phyloP scores from a whole-genome alignment of 2,329 filamentous ascomycete species.

The Lecanoromycetidae sp. region DNA sequence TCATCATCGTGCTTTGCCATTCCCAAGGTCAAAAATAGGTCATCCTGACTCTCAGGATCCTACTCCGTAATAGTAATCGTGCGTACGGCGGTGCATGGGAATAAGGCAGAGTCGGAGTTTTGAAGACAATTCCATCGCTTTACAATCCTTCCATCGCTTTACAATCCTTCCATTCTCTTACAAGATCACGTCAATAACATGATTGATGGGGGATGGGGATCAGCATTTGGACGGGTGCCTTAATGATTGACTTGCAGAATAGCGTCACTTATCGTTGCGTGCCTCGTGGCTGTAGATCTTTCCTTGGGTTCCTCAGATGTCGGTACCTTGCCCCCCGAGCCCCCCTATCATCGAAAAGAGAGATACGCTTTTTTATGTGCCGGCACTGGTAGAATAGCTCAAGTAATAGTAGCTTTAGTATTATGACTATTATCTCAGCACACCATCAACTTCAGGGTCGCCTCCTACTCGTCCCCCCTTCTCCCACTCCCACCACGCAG shows the following conservation, averaged over 20 bases:
- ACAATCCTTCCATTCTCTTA: background rate
- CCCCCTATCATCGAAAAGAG: background rate
- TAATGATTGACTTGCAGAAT: background rate
- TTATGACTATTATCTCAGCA: background rate
- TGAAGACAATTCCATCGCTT: too few relatives aligned
- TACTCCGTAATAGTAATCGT: too few relatives aligned
- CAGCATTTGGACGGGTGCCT: background rate
- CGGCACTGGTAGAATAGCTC: too few relatives aligned
- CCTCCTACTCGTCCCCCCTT: background rate
- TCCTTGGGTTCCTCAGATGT: background rate
- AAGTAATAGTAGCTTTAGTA: too few relatives aligned
- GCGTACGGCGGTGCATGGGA: background rate
- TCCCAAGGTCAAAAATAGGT: background rate
- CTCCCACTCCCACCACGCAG: background rate
- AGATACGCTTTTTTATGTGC: background rate
- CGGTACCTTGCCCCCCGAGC: too few relatives aligned
- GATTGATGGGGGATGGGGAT: background rate
- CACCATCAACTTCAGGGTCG: background rate
- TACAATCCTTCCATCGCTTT: background rate
- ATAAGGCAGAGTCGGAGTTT: too few relatives aligned
- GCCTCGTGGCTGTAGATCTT: slow-evolving; percentile 7
- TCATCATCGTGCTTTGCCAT: background rate
- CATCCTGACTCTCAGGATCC: background rate
- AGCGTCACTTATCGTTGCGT: background rate
- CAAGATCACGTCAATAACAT: background rate